Percentiles rank a stretch among this genome's conserved stretches.
Evolutionary conservation across 78 protist species (phyloP).

Genomic region (Capsaspora owczarzaki): DNA sequence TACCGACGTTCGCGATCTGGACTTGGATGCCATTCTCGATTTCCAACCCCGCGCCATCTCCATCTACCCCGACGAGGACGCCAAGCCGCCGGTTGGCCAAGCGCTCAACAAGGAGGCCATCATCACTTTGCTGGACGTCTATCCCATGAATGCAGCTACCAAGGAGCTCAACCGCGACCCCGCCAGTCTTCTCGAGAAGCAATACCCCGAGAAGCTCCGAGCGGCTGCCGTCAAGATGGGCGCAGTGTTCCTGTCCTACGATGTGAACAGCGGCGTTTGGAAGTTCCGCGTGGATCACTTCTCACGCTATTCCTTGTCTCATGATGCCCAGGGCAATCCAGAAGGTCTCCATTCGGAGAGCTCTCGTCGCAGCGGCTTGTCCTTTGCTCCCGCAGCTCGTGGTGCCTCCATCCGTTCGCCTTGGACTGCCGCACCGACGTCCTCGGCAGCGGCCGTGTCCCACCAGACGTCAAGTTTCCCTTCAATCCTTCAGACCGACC

Average conservation of each 20-base stretch:
- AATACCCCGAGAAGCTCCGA: not conserved
- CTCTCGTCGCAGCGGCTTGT: too few relatives aligned
- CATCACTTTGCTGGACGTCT: not conserved
- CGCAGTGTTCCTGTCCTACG: not conserved
- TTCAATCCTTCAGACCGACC: too few relatives aligned
- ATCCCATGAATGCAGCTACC: not conserved
- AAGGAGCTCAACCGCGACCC: not conserved
- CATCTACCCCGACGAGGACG: not conserved
- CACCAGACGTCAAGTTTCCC: too few relatives aligned
- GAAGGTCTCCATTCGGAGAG: too few relatives aligned
- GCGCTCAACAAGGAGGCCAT: constrained; percentile 4
- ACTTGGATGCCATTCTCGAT: not conserved
- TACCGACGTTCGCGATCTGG: constrained; percentile 8
- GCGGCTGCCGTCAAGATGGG: not conserved
- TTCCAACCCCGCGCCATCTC: not conserved
- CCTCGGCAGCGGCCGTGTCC: too few relatives aligned
- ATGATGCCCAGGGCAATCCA: not conserved
- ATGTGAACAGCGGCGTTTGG: not conserved
- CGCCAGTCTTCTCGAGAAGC: not conserved
- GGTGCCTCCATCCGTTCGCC: too few relatives aligned
- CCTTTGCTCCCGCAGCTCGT: too few relatives aligned
- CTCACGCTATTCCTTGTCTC: not conserved
- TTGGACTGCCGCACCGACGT: too few relatives aligned
- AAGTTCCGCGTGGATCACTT: constrained; percentile 2
- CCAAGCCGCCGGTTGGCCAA: not conserved